These are phyloP conservation scores for Rosa multiflora DNA, from an alignment of 306 rosid genomes.

Conservation along the genomic window DNA sequence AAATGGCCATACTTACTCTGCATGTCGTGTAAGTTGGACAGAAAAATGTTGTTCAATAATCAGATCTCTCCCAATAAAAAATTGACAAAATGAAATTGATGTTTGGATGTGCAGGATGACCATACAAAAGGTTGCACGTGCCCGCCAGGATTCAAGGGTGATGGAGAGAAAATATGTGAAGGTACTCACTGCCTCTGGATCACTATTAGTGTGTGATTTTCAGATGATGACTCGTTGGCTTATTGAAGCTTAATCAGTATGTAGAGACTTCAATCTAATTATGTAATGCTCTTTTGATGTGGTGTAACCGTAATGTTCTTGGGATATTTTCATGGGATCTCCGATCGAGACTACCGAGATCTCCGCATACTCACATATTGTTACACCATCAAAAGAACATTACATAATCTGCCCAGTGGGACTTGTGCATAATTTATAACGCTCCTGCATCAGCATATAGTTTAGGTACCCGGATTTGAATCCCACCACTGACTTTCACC, in stretches of 20 bases:
- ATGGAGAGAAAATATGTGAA: slow-evolving; percentile 71
- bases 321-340: background rate
- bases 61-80: background rate
- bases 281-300: background rate
- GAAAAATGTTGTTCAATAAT: background rate
- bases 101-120: slow-evolving; percentile 54
- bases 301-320: background rate
- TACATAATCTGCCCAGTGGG: background rate
- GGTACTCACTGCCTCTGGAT: slow-evolving; percentile 48
- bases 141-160: slow-evolving; percentile 88
- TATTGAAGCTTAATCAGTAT: background rate
- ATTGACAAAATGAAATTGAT: background rate
- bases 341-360: background rate
- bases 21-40: slow-evolving; percentile 65
- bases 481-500: slow-evolving; percentile 2
- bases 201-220: background rate
- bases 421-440: background rate
- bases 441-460: background rate
- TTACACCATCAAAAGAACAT: background rate
- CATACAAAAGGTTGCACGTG: slow-evolving; percentile 73
- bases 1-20: slow-evolving; percentile 63
- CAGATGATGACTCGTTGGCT: background rate
- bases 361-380: background rate
- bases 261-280: background rate
- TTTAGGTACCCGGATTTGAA: background rate